Conservation (phyloP, 108 stramenopile genomes). For the Seminavis robusta region DNA sequence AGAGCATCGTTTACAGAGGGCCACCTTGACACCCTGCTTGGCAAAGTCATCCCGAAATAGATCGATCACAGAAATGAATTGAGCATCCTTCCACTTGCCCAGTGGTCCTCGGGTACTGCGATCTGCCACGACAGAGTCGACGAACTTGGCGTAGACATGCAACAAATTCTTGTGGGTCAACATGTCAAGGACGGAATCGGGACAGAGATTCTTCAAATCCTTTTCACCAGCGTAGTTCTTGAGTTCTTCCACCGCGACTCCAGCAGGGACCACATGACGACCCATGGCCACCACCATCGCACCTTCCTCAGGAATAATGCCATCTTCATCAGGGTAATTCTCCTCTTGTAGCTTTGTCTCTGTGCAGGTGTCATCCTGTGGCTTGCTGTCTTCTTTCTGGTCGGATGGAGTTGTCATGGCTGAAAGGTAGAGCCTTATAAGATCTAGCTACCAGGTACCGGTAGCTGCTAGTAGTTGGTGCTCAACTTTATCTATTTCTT, state of each 20-base stretch:
- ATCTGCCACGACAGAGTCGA: slow-evolving; percentile 19
- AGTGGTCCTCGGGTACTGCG: slow-evolving; percentile 29
- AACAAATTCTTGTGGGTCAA: slow-evolving; percentile 22
- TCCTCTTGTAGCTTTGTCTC: too few species aligned
- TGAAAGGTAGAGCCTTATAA: too few species aligned
- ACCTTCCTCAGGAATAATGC: too few species aligned
- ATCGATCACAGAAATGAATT: slow-evolving; percentile 39
- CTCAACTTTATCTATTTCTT: too few species aligned
- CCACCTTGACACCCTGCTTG: slow-evolving; percentile 33
- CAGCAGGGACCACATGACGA: slow-evolving; percentile 31
- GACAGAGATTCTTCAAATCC: slow-evolving; percentile 19
- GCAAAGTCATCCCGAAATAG: slow-evolving; percentile 47
- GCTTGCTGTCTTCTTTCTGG: too few species aligned
- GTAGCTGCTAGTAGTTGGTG: too few species aligned
- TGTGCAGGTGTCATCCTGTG: too few species aligned
- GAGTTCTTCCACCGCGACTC: slow-evolving; percentile 53
- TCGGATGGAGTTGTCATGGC: too few species aligned
- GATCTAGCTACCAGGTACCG: too few species aligned
- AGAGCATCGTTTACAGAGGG: slow-evolving; percentile 40
- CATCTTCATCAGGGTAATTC: too few species aligned
- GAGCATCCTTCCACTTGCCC: slow-evolving; percentile 45
- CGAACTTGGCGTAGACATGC: slow-evolving; percentile 36
- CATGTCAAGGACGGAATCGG: slow-evolving; percentile 9
- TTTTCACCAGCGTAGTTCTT: slow-evolving; percentile 36
- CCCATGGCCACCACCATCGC: slow-evolving; percentile 11